phyloP scores from a whole-genome alignment of 768 basidiomycete species.

The Leucocoprinus sp. region DNA sequence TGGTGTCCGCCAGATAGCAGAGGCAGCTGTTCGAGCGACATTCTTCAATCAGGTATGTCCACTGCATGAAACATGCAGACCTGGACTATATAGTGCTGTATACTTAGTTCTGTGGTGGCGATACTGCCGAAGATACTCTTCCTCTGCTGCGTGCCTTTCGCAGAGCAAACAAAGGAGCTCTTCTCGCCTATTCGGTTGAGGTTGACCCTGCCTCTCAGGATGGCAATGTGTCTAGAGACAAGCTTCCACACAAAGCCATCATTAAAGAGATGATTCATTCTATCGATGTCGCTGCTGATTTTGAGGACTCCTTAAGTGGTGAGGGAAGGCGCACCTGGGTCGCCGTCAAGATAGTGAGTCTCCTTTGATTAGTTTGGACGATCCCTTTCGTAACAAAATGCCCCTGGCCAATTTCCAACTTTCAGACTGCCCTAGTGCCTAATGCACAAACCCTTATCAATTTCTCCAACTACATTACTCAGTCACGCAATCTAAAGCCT shows the following conservation, averaged over 20 bases:
- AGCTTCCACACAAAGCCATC: conserved; percentile 47
- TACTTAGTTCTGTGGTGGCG: conserved; percentile 79
- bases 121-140: conserved; percentile 61
- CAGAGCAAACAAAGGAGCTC: conserved; percentile 57
- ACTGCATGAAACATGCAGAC: not conserved
- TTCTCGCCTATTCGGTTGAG: conserved; percentile 84
- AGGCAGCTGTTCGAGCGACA: conserved; percentile 63
- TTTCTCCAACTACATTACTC: conserved; percentile 51
- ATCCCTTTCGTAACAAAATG: not conserved
- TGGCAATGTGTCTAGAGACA: conserved; percentile 15
- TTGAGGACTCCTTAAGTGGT: conserved; percentile 46
- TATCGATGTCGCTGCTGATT: conserved; percentile 74
- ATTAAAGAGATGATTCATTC: conserved; percentile 70
- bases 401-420: not conserved
- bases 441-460: conserved; percentile 51
- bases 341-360: conserved; percentile 58
- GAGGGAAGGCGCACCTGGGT: conserved; percentile 66
- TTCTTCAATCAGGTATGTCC: conserved; percentile 74
- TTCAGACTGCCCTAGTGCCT: conserved; percentile 57
- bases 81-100: conserved; percentile 2
- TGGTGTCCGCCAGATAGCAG: conserved; percentile 56
- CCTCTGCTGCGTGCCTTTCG: conserved; percentile 60
- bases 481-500: conserved; percentile 26
- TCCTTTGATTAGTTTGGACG: conserved; percentile 2
- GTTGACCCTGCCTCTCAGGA: conserved; percentile 37